phyloP scores from a whole-genome alignment of 306 rosid genomes.

The Morella rubra region DNA sequence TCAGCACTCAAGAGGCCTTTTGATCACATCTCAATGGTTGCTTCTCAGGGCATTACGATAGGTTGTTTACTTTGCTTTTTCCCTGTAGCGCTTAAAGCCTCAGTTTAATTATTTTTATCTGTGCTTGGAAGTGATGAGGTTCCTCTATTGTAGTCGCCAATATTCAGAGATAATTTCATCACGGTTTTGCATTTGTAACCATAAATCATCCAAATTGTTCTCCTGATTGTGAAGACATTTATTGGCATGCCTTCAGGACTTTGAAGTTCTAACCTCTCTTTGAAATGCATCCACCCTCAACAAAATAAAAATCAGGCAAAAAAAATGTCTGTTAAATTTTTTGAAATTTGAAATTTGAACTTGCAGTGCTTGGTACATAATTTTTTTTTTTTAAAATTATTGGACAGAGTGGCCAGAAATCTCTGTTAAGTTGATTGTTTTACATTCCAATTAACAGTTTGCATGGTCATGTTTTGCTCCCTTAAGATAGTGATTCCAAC shows the following conservation, averaged over 20 bases:
- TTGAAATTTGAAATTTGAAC: neutral
- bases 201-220: neutral
- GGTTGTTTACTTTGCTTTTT: constrained; percentile 45
- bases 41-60: constrained; percentile 82
- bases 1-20: constrained; percentile 83
- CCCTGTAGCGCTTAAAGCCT: neutral
- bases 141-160: neutral
- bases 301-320: neutral
- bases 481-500: constrained; percentile 1
- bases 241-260: neutral
- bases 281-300: neutral
- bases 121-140: neutral
- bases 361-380: neutral
- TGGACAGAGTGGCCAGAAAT: neutral
- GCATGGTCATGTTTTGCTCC: neutral
- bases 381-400: neutral
- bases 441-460: neutral
- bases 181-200: neutral
- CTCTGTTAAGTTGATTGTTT: neutral
- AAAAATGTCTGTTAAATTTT: too few species aligned
- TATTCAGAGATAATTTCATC: neutral
- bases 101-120: neutral
- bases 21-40: constrained; percentile 76
- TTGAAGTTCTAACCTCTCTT: neutral
- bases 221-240: neutral